These are phyloP conservation scores for Neurospora africana DNA, from an alignment of 495 filamentous ascomycete species.

Conservation along the genomic window DNA sequence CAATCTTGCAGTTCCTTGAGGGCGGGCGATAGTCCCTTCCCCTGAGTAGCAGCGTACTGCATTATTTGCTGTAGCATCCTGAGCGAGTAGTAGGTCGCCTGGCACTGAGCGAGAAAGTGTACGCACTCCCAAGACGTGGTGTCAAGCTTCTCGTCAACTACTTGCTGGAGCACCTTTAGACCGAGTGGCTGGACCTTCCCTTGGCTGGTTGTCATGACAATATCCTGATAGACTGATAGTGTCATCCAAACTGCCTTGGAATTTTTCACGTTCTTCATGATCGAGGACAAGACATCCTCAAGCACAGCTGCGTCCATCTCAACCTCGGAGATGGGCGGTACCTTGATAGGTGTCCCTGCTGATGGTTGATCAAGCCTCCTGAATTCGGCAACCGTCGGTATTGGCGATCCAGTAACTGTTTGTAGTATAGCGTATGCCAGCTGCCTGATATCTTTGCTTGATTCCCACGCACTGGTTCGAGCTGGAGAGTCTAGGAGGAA, in stretches of 20 bases:
- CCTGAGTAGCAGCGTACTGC: slow-evolving; percentile 10
- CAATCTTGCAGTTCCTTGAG: neutral
- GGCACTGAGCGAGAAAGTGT: slow-evolving; percentile 53
- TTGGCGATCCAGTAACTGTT: slow-evolving; percentile 10
- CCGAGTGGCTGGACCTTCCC: slow-evolving; percentile 19
- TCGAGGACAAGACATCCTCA: slow-evolving; percentile 3
- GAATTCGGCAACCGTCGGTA: slow-evolving; percentile 18
- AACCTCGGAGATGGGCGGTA: slow-evolving; percentile 1
- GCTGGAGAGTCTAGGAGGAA: slow-evolving; percentile 47
- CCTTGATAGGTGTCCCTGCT: slow-evolving; percentile 8
- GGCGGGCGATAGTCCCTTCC: neutral
- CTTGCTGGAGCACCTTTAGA: slow-evolving; percentile 15
- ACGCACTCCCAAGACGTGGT: slow-evolving; percentile 46
- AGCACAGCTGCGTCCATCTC: slow-evolving; percentile 1
- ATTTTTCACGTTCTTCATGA: neutral
- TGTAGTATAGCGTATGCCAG: slow-evolving; percentile 52
- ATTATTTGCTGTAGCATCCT: slow-evolving; percentile 52
- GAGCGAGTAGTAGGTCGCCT: slow-evolving; percentile 55
- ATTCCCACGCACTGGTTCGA: slow-evolving; percentile 53
- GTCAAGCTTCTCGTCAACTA: slow-evolving; percentile 11
- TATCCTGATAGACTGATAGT: slow-evolving; percentile 33
- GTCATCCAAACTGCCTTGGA: slow-evolving; percentile 23
- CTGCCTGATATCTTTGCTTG: slow-evolving; percentile 39
- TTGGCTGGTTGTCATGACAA: slow-evolving; percentile 24
- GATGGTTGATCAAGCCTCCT: slow-evolving; percentile 18